phyloP scores from a whole-genome alignment of 208 protist species.

The Leishmania turanica region DNA sequence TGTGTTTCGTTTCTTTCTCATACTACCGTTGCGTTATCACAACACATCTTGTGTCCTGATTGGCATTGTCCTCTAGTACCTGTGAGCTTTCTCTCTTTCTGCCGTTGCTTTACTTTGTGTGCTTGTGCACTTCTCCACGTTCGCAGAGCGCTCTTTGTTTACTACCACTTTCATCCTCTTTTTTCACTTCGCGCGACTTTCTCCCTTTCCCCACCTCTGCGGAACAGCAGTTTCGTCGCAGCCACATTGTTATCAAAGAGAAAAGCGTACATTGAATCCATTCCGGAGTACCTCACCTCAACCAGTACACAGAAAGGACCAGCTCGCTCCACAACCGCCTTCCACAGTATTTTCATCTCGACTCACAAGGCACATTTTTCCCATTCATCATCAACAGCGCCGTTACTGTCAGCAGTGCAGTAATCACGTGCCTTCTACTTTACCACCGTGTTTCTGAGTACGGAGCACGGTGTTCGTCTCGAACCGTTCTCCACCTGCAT shows the following conservation, averaged over 20 bases:
- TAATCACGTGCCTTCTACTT: neutral
- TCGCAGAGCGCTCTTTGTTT: neutral
- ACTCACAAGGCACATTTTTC: slow-evolving; percentile 11
- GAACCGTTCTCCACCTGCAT: neutral
- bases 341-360: neutral
- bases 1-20: slow-evolving; percentile 1
- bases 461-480: neutral
- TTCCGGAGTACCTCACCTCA: neutral
- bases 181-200: slow-evolving; percentile 3
- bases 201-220: neutral
- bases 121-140: neutral
- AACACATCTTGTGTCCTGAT: neutral
- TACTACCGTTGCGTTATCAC: slow-evolving; percentile 11
- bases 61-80: neutral
- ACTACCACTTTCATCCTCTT: slow-evolving; percentile 14
- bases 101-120: slow-evolving; percentile 2
- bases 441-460: neutral
- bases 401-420: neutral
- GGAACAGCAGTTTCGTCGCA: neutral
- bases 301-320: neutral
- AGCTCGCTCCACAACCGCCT: neutral
- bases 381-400: neutral
- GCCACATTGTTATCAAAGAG: neutral
- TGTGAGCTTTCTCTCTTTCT: slow-evolving; percentile 6
- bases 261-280: neutral